phyloP scores from a whole-genome alignment of 2,329 filamentous ascomycete species.

The Exophiala sp. region DNA sequence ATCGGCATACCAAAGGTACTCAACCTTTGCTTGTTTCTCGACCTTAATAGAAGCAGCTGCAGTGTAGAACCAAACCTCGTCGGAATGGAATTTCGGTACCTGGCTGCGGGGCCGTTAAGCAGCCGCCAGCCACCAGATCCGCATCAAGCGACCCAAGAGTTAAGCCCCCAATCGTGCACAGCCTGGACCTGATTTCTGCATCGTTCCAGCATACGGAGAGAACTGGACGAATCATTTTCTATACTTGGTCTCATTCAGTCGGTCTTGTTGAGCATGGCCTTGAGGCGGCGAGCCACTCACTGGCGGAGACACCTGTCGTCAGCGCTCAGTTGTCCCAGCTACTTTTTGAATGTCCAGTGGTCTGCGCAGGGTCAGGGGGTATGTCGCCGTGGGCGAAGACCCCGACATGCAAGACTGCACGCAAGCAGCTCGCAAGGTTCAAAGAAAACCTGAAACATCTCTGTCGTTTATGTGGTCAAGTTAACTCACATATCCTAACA shows the following conservation, averaged over 20 bases:
- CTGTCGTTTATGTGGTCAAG: slow-evolving; percentile 6
- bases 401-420: not conserved
- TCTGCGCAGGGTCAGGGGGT: slow-evolving; percentile 8
- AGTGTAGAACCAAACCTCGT: too few relatives aligned
- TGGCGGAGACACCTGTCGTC: not conserved
- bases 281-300: not conserved
- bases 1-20: too few relatives aligned
- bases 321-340: not conserved
- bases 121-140: slow-evolving; percentile 1
- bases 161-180: not conserved
- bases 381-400: not conserved
- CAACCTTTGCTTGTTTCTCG: too few relatives aligned
- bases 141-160: not conserved
- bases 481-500: too few relatives aligned
- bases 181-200: not conserved
- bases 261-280: not conserved
- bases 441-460: slow-evolving; percentile 20
- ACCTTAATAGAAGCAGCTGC: too few relatives aligned
- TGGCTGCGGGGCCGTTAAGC: not conserved
- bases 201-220: not conserved
- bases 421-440: slow-evolving; percentile 1
- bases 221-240: not conserved
- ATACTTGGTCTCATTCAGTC: not conserved
- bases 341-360: not conserved
- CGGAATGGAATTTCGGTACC: not conserved